A percentile compares a stretch with the other conserved stretches of the same genome.
Conservation (phyloP, 192 early-diverging fungal species). For the Chytriomyces sp. region DNA sequence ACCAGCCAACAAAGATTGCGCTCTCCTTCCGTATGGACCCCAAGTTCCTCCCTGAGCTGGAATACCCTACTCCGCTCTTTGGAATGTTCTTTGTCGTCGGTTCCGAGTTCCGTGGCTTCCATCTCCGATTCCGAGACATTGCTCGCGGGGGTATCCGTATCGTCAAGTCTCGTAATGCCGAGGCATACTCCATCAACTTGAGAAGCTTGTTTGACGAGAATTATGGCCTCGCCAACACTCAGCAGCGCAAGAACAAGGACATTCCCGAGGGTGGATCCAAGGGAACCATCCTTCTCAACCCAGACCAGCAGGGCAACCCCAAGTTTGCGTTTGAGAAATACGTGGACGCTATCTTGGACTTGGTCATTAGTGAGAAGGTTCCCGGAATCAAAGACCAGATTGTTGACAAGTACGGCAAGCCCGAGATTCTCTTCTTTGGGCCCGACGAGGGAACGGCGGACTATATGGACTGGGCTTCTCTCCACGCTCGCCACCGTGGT, state of each 20-base stretch:
- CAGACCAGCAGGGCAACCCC: slow-evolving; percentile 90
- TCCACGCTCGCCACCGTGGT: slow-evolving; percentile 81
- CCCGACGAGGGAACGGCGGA: slow-evolving; percentile 99
- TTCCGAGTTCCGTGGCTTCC: slow-evolving; percentile 99
- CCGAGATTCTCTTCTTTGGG: slow-evolving; percentile 99
- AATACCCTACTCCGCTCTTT: slow-evolving; percentile 88
- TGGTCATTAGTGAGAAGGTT: slow-evolving; percentile 84
- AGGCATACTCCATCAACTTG: slow-evolving; percentile 96
- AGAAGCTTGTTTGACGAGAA: slow-evolving; percentile 97
- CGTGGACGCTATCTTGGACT: slow-evolving; percentile 90
- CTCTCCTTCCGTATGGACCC: slow-evolving; percentile 97
- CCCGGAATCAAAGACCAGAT: slow-evolving; percentile 97
- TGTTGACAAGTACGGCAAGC: slow-evolving; percentile 85
- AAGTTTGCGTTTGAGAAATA: slow-evolving; percentile 97
- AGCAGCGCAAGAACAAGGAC: slow-evolving; percentile 99
- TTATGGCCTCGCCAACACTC: slow-evolving; percentile 92
- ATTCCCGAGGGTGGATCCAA: slow-evolving; percentile 99
- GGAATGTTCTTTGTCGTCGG: slow-evolving; percentile 97
- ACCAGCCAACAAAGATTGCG: slow-evolving; percentile 99
- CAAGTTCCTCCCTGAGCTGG: slow-evolving; percentile 88
- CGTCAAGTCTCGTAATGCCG: slow-evolving; percentile 92
- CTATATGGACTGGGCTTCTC: slow-evolving; percentile 98
- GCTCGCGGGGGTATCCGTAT: slow-evolving; percentile 99
- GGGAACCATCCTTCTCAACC: slow-evolving; percentile 95
- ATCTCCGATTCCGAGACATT: slow-evolving; percentile 95